phyloP scores from a whole-genome alignment of 2,329 filamentous ascomycete species.

The Coniosporium tulheliwenetii region DNA sequence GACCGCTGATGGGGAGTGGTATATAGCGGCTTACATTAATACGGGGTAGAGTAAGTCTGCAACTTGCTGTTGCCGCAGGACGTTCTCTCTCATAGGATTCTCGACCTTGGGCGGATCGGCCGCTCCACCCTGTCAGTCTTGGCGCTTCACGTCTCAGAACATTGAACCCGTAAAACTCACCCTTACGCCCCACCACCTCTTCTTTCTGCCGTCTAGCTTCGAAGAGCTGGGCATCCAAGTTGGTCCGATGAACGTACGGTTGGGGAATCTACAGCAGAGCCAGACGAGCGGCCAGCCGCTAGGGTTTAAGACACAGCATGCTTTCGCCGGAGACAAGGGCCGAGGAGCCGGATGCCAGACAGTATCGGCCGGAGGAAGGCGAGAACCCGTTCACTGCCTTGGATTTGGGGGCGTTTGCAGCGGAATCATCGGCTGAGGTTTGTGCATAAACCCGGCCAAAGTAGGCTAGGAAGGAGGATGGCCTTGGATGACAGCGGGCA shows the following conservation, averaged over 20 bases:
- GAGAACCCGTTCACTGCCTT: slow-evolving; percentile 65
- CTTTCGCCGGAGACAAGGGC: slow-evolving; percentile 24
- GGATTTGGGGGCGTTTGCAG: no score
- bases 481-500: no score
- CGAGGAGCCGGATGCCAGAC: slow-evolving; percentile 33
- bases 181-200: slow-evolving; percentile 88
- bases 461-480: no score
- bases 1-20: no score
- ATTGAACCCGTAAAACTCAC: slow-evolving; percentile 85
- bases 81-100: no score
- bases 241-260: slow-evolving; percentile 86
- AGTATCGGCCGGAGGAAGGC: slow-evolving; percentile 22
- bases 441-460: no score
- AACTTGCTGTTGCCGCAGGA: no score
- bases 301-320: slow-evolving; percentile 21
- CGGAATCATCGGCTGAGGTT: no score
- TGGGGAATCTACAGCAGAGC: slow-evolving; percentile 60
- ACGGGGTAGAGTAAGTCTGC: no score
- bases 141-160: slow-evolving; percentile 68
- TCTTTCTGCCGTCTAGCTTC: slow-evolving; percentile 89
- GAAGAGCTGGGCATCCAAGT: slow-evolving; percentile 83
- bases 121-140: no score
- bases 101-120: no score
- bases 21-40: no score
- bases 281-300: slow-evolving; percentile 16